Evolutionary conservation across 2,329 filamentous ascomycete genomes (phyloP).

Genomic region (Phoma herbarum): DNA sequence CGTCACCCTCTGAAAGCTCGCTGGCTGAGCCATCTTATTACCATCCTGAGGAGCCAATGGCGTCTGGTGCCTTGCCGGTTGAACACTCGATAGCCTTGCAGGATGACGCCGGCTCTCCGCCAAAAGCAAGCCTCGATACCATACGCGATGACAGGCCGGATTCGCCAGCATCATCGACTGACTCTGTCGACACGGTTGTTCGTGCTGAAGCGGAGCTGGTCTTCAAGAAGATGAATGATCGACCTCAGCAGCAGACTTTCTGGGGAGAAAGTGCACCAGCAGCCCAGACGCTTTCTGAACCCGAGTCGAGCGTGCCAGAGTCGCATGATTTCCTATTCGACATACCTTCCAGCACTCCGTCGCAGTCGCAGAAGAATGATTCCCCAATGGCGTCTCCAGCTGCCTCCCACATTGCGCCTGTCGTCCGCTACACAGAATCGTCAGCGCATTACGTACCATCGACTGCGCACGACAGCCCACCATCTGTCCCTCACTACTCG

Average conservation of each 20-base stretch:
- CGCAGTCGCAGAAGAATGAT: conserved; percentile 19
- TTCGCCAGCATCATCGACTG: conserved; percentile 36
- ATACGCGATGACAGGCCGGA: conserved; percentile 26
- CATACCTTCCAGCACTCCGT: conserved; percentile 13
- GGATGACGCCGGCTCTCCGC: conserved; percentile 14
- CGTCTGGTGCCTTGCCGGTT: conserved; percentile 27
- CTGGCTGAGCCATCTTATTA: conserved; percentile 41
- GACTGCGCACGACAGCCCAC: conserved; percentile 10
- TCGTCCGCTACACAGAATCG: conserved; percentile 6
- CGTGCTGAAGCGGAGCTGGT: conserved; percentile 40
- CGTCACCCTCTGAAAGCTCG: conserved; percentile 34
- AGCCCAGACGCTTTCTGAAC: conserved; percentile 23
- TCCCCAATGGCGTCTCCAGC: conserved; percentile 15
- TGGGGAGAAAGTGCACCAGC: conserved; percentile 27
- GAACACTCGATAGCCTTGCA: conserved; percentile 2
- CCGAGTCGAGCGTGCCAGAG: conserved; percentile 32
- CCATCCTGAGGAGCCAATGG: conserved; percentile 35
- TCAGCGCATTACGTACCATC: conserved; percentile 14
- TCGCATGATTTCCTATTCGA: conserved; percentile 43
- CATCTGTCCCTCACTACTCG: conserved; percentile 26
- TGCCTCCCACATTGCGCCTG: background rate
- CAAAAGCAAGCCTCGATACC: conserved; percentile 16
- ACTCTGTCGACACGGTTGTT: conserved; percentile 33
- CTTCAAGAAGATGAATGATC: conserved; percentile 39
- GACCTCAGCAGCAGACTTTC: conserved; percentile 27